phyloP scores from a whole-genome alignment of 164 flowering plant species.

The Kingdonia uniflora region DNA sequence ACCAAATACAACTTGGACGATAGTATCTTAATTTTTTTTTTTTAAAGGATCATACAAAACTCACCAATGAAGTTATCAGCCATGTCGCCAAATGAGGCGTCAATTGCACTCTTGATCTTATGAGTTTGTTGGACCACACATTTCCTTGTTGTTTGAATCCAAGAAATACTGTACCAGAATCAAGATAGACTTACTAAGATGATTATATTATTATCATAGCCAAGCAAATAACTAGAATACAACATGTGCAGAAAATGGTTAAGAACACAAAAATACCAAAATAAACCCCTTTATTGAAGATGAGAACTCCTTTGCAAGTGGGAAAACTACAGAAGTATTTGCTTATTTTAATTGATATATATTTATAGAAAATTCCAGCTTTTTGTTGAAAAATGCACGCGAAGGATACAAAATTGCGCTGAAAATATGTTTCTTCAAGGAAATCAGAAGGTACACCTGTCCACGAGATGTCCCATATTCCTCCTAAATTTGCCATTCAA shows the following conservation, averaged over 20 bases:
- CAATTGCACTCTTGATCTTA: conserved; percentile 52
- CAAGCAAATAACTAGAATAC: background rate
- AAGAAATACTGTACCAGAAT: conserved; percentile 14
- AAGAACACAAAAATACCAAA: background rate
- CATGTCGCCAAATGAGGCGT: conserved; percentile 65
- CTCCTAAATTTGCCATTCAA: conserved; percentile 10
- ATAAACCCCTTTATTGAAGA: no score
- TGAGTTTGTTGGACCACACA: conserved; percentile 7
- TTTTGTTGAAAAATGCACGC: no score
- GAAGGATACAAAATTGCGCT: no score
- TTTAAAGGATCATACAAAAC: background rate
- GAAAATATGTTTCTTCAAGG: no score
- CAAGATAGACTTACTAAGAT: background rate
- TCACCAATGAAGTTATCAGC: conserved; percentile 46
- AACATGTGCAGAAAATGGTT: no score
- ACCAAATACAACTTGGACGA: no score
- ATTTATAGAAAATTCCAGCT: no score
- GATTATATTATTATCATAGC: background rate
- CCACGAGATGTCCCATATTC: conserved; percentile 10
- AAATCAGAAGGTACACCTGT: conserved; percentile 26
- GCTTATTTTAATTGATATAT: no score
- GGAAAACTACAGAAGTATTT: no score
- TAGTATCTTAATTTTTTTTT: no score
- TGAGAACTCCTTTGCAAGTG: no score
- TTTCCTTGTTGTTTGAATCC: conserved; percentile 13